Conservation (phyloP, 1,284 basidiomycete genomes). For the Porodaedalea pini region DNA sequence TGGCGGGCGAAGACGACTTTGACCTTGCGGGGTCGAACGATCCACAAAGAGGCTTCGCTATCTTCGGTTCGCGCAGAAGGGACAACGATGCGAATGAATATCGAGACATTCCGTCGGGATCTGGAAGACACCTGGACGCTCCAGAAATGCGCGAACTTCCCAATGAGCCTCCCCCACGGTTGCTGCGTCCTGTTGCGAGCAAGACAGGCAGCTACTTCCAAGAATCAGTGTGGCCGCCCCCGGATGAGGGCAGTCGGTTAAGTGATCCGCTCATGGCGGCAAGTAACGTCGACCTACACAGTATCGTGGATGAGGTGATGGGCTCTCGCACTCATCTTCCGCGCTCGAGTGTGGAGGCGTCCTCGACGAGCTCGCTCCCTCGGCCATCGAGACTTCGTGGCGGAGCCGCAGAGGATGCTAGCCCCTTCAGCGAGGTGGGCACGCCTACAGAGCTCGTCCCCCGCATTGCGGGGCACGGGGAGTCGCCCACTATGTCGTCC, state of each 20-base stretch:
- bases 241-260: conserved; percentile 36
- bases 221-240: conserved; percentile 49
- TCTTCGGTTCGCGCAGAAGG: conserved; percentile 29
- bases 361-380: conserved; percentile 2
- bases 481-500: conserved; percentile 9
- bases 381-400: conserved; percentile 9
- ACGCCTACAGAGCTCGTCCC: neutral
- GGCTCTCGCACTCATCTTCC: conserved; percentile 31
- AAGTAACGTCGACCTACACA: conserved; percentile 36
- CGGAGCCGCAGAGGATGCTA: conserved; percentile 6
- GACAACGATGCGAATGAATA: conserved; percentile 4
- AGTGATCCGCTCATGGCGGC: conserved; percentile 42
- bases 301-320: conserved; percentile 53
- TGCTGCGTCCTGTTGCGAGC: conserved; percentile 40
- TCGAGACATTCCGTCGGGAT: conserved; percentile 19
- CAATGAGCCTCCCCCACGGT: conserved; percentile 29
- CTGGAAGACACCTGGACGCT: neutral
- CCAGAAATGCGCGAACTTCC: conserved; percentile 17
- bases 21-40: conserved; percentile 28
- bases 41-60: conserved; percentile 32
- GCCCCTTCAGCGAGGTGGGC: conserved; percentile 6
- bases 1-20: conserved; percentile 46
- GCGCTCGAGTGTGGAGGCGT: neutral
- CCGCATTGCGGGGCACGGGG: neutral
- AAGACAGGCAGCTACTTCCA: conserved; percentile 49